These are phyloP conservation scores for Mycena epipterygia DNA, from an alignment of 768 basidiomycete species.

Conservation along the genomic window DNA sequence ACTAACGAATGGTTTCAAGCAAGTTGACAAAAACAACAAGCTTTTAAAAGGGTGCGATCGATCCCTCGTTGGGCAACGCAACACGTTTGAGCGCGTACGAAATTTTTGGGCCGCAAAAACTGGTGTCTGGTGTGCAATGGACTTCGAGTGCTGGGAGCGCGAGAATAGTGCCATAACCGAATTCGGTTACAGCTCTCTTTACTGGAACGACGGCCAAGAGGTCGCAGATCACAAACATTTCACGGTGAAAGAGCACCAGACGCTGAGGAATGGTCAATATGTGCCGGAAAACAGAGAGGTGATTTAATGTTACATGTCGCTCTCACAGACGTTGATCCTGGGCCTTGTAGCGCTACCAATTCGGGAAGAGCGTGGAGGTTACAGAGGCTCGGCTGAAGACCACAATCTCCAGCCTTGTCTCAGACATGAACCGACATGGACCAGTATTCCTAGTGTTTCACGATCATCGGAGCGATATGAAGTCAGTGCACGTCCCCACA, in stretches of 20 bases:
- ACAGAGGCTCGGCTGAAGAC: slow-evolving; percentile 64
- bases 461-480: slow-evolving; percentile 81
- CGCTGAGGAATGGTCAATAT: slow-evolving; percentile 71
- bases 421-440: slow-evolving; percentile 42
- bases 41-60: slow-evolving; percentile 75
- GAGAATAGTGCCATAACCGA: slow-evolving; percentile 83
- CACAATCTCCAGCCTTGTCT: slow-evolving; percentile 63
- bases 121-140: slow-evolving; percentile 83
- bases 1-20: slow-evolving; percentile 50
- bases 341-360: slow-evolving; percentile 69
- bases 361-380: slow-evolving; percentile 72
- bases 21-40: slow-evolving; percentile 85
- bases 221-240: slow-evolving; percentile 68
- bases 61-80: slow-evolving; percentile 67
- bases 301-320: slow-evolving; percentile 11
- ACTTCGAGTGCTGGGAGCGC: slow-evolving; percentile 87
- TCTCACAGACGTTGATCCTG: neutral
- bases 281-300: slow-evolving; percentile 76
- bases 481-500: slow-evolving; percentile 54
- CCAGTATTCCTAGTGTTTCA: slow-evolving; percentile 87
- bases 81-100: slow-evolving; percentile 77
- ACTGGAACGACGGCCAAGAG: slow-evolving; percentile 67
- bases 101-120: slow-evolving; percentile 70
- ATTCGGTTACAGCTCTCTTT: slow-evolving; percentile 78
- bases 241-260: slow-evolving; percentile 71